Base-by-base conservation (phyloP, 345 rosid species). In the Tarenaya hassleriana region DNA sequence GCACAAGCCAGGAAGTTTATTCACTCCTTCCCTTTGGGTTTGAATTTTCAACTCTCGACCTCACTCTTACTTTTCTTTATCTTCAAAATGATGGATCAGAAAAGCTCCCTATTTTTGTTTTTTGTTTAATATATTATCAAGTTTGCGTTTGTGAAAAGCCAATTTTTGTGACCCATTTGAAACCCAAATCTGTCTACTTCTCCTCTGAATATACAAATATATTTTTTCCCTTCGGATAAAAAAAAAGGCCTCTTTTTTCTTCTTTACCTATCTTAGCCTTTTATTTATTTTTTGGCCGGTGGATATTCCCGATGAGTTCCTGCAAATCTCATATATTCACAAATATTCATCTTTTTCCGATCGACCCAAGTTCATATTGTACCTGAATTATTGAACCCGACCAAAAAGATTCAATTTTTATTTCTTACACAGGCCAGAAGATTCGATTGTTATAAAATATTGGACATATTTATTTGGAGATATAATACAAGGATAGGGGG, bases 121-220 rank as follows among this genome's bases (percentile, higher is more conserved):
- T 31, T 8, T 7, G 4, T 14, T 11, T 3, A 40, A 8, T 11
- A 35, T 24, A 10, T n/a, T 45, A 7, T 32, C 34, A 37, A 1
- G 20, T 29, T 24, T 29, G 24, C 13, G 17, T 43, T 50, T 57
- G 48, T 57, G 6, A 64, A 68, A 73, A 69, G 71, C 66, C 49
- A 52, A 17, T 52, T 55, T 56, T 61, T 60, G 56, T 66, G 66
- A 60, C 47, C 47, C 66, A 54, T 66, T 66, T 54, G 46, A 34
- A 33, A 66, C 54, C 55, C 66, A 50, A 47, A 47, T 41, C 47
- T 66, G 66, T 66, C 71, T 67, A 34, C 61, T 40, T 54, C 64
- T 60, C 65, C 55, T 50, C 46, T 46, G 58, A 59, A 33, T 34
- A 31, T 8, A 7, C 6, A 7, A 31, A 18, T 14, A 12, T 16